A percentile compares a stretch with the other conserved stretches of the same genome.
These are phyloP conservation scores for Blastomyces parvus DNA, from an alignment of 2,329 filamentous ascomycete species.

Conservation along the genomic window DNA sequence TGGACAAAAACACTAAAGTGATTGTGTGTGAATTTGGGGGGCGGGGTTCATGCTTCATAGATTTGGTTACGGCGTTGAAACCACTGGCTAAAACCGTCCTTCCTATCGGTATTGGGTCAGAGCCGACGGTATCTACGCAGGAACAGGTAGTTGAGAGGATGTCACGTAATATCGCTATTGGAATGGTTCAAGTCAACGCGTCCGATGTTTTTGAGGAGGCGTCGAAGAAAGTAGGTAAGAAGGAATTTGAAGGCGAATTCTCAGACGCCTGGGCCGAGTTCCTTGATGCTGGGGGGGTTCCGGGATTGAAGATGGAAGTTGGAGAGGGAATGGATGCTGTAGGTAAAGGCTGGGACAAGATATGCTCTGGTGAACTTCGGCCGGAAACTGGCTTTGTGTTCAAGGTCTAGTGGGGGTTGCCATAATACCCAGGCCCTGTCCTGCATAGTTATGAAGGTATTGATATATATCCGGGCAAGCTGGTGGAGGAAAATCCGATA, in stretches of 20 bases:
- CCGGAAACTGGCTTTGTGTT: constrained; percentile 1
- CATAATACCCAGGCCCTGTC: not conserved
- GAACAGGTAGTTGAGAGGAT: not conserved
- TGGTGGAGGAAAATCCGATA: not conserved
- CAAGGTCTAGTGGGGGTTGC: not conserved
- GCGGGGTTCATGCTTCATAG: not conserved
- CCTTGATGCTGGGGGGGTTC: not conserved
- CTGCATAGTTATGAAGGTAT: not conserved
- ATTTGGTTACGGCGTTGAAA: not conserved
- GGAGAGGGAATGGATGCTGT: constrained; percentile 3
- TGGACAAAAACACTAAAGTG: not conserved
- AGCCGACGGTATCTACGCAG: not conserved
- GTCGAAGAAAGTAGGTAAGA: constrained; percentile 1
- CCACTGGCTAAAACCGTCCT: not conserved
- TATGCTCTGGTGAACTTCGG: not conserved
- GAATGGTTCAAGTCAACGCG: constrained; percentile 4
- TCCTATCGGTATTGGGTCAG: constrained; percentile 3
- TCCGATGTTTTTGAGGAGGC: not conserved
- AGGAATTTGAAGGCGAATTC: constrained; percentile 1
- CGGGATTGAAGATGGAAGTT: not conserved
- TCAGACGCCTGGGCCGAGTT: not conserved
- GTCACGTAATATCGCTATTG: not conserved
- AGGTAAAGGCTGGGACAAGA: constrained; percentile 1
- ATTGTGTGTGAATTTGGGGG: constrained; percentile 4
- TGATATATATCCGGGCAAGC: too few relatives aligned